Evolutionary conservation across 345 rosid species (phyloP), one percentile per base, ranked within the genome.

Genomic region (Cochlearia excelsa): DNA sequence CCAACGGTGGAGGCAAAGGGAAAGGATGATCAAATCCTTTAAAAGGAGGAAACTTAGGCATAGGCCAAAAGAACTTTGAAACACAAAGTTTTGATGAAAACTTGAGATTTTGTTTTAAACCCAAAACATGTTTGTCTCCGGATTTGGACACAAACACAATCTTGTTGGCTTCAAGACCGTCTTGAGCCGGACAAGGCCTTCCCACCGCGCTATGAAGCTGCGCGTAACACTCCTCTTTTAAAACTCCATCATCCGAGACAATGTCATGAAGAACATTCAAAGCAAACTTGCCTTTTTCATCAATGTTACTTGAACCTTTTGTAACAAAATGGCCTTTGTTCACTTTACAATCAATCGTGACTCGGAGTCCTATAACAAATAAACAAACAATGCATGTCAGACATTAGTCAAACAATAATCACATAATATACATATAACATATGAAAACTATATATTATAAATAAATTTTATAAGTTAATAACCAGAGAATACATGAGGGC

Each of bases 181-280:
- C 67, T n/a, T 76, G 73, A 29, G 80, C 71, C 1, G 95, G 88
- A 51, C 98, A 91, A 26, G 92, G 85, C 1, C 66, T 29, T 5
- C 75, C 75, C 0, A 82, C 72, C 9, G 80, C 84, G 54, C 90
- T 81, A 58, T 82, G 88, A 67, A 91, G 90, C 68, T 82, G 95
- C 7, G 96, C 98, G 34, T 88, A 86, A 75, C 98, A 91, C 43
- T 84, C 84, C 63, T 85, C 84, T 68, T 74, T 80, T 31, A 91
- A 46, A 27, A 77, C 66, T 3, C 82, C 96, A 46, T 82, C 76
- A 54, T 79, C 57, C 5, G 62, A 51, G 30, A 81, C 75, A 45
- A 85, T 47, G 26, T 80, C 83, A 29, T 30, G 50, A 5, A 85
- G 88, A 66, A 82, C 82, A 67, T 49, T 57, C 2, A 63, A 16